These are phyloP conservation scores for Capillidium heterosporum DNA, from an alignment of 371 early-diverging fungal genomes.

Conservation along the genomic window DNA sequence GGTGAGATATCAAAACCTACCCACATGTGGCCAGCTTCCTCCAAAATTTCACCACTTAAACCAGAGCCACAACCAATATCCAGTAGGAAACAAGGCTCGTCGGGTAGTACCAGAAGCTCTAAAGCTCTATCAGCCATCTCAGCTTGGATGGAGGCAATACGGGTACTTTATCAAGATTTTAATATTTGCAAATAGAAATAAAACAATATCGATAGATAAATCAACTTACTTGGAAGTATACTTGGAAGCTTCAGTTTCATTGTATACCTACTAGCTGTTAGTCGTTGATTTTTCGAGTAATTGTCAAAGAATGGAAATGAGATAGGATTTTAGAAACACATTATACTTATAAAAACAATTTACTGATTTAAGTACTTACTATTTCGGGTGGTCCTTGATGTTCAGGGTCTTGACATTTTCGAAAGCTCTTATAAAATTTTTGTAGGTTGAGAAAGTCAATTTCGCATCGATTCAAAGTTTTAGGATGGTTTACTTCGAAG, in stretches of 20 bases:
- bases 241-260: slow-evolving; percentile 81
- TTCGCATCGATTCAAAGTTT: too few species aligned
- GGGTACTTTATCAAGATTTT: slow-evolving; percentile 34
- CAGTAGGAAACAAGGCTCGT: slow-evolving; percentile 61
- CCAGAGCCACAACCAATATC: slow-evolving; percentile 98
- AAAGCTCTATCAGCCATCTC: slow-evolving; percentile 85
- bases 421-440: neutral
- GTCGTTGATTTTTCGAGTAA: neutral
- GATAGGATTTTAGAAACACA: neutral
- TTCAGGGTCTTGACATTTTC: slow-evolving; percentile 80
- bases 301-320: neutral
- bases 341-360: neutral
- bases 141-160: slow-evolving; percentile 81
- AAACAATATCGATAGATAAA: neutral
- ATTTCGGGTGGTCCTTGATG: slow-evolving; percentile 93
- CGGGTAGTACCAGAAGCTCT: slow-evolving; percentile 71
- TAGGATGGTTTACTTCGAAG: too few species aligned
- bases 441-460: too few species aligned
- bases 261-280: slow-evolving; percentile 37
- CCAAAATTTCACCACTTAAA: slow-evolving; percentile 84
- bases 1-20: slow-evolving; percentile 93
- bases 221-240: slow-evolving; percentile 74
- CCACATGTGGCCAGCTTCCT: slow-evolving; percentile 88
- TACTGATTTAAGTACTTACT: slow-evolving; percentile 21
- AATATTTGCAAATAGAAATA: neutral